Evolutionary conservation across 2,329 filamentous ascomycete genomes (phyloP).

Genomic region (Talaromyces sp.): DNA sequence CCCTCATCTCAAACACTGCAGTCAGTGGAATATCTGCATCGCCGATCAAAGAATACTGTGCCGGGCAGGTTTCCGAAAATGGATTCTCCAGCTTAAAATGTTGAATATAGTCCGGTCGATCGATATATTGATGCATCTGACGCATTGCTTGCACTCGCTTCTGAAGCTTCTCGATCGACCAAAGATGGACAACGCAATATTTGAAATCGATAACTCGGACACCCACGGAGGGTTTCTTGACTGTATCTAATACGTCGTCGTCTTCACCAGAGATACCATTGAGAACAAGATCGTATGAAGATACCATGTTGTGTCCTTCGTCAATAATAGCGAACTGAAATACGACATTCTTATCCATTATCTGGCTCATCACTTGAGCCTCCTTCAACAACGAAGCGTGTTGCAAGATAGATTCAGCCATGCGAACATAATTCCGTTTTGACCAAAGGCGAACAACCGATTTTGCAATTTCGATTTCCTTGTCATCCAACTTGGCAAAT

Average conservation of each 20-base stretch:
- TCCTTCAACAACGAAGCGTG: conserved; percentile 86
- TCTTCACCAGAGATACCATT: conserved; percentile 86
- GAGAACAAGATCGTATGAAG: conserved; percentile 92
- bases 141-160: conserved; percentile 87
- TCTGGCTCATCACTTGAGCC: conserved; percentile 95
- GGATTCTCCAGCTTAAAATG: conserved; percentile 91
- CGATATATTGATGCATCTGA: conserved; percentile 93
- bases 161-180: conserved; percentile 90
- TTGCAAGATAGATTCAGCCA: conserved; percentile 88
- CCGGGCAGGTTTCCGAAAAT: conserved; percentile 85
- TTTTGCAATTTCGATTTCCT: conserved; percentile 66
- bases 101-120: conserved; percentile 88
- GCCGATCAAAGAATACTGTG: conserved; percentile 84
- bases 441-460: conserved; percentile 70
- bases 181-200: conserved; percentile 77
- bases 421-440: conserved; percentile 78
- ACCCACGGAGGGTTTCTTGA: conserved; percentile 83
- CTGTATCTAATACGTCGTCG: conserved; percentile 72
- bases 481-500: conserved; percentile 56
- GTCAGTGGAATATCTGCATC: conserved; percentile 88
- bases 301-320: conserved; percentile 78
- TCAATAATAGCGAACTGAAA: conserved; percentile 95
- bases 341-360: conserved; percentile 84
- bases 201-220: conserved; percentile 89
- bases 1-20: conserved; percentile 88